Base-by-base conservation (phyloP, 139 green algal genomes). In the Auxenochlorella pyrenoidosa region DNA sequence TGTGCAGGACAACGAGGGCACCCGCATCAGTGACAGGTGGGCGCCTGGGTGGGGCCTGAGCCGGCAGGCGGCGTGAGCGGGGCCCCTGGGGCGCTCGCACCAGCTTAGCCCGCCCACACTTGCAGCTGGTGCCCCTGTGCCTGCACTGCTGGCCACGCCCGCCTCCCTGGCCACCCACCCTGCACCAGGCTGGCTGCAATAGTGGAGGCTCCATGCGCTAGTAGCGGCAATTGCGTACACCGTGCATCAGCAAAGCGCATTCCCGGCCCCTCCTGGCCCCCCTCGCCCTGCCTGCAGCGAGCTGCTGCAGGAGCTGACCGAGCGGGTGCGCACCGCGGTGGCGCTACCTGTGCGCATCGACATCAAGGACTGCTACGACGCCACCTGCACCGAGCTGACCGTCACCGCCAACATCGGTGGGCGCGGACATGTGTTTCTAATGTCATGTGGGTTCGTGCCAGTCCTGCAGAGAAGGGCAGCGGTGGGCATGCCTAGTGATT, bases 381-480 rank as follows among this genome's bases (percentile, higher is more conserved):
- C 79, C 34, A 75, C 86, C 21, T 88, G 88, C 79, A 93, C 93
- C 19, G 90, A 96, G 87, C 89, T 97, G 63, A 84, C 93, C 12
- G 91, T 96, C 89, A 85, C 63, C 0, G 80, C 80, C 38, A 76
- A 76, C 80, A 85, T 85, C 32, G 78, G 78, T 83, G 77, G 4
- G 77, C 40, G 13, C 12, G 18, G 26, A 16, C 5, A 36, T 4
- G 26, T 71, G 63, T 15, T n/a, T 18, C 63, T 6, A 6, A 54
- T 54, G 47, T 10, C 10, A 10, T 10, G 6, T 54, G 6, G 47
- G 47, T 10, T 10, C 47, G 47, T 6, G 47, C 8, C 47, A 54
- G 47, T 10, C 47, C 47, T 10, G 47, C 6, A 54, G 47, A 6
- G 47, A 54, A 54, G 47, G 47, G 47, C 47, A 10, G 47, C 10